These are phyloP conservation scores for Syncephalis plumigaleata DNA, from an alignment of 371 early-diverging fungal species.

Conservation along the genomic window DNA sequence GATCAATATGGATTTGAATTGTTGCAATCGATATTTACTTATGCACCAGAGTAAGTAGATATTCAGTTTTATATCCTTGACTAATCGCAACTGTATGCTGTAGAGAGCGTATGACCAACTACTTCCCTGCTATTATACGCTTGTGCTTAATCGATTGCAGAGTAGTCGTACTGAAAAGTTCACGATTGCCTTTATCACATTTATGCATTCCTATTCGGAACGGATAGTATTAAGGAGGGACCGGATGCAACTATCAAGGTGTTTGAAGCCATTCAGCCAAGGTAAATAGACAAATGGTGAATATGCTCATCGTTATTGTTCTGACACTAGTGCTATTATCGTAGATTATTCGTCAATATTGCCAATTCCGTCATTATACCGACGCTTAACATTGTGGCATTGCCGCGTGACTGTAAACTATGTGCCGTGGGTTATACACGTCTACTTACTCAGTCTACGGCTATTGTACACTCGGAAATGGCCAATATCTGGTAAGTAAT, in stretches of 20 bases:
- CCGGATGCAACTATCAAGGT: slow-evolving; percentile 46
- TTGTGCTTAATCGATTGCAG: slow-evolving; percentile 63
- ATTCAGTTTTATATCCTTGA: not conserved
- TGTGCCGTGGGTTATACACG: slow-evolving; percentile 46
- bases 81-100: not conserved
- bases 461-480: slow-evolving; percentile 16
- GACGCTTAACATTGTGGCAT: slow-evolving; percentile 39
- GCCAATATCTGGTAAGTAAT: slow-evolving; percentile 19
- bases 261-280: slow-evolving; percentile 62
- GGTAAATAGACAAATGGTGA: slow-evolving; percentile 15
- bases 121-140: slow-evolving; percentile 55
- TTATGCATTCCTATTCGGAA: slow-evolving; percentile 47
- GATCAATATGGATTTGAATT: slow-evolving; percentile 69
- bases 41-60: not conserved
- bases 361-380: slow-evolving; percentile 46
- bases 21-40: not conserved
- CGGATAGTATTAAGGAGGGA: slow-evolving; percentile 34
- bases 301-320: not conserved
- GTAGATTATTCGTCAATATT: slow-evolving; percentile 50
- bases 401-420: slow-evolving; percentile 51
- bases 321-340: not conserved
- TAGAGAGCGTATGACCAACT: slow-evolving; percentile 34
- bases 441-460: slow-evolving; percentile 29
- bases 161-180: slow-evolving; percentile 56
- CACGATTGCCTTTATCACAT: slow-evolving; percentile 57